Base-by-base conservation (phyloP, 2,329 filamentous ascomycete species). In the Trichoderma breve region DNA sequence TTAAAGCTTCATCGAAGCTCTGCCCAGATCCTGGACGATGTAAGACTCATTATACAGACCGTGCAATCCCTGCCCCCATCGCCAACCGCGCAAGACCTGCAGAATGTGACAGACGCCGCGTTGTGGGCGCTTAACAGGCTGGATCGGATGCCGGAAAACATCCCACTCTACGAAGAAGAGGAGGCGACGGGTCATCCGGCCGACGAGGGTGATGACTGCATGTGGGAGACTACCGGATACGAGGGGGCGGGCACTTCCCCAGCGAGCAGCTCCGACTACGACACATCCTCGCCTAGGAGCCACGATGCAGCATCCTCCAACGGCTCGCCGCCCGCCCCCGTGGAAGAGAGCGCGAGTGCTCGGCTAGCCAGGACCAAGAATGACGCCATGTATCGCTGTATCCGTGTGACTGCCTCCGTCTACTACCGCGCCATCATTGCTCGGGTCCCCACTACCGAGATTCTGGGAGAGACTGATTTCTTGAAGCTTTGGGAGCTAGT, bases 1-100 rank as follows among this genome's bases (percentile, higher is more conserved):
- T 77, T 86, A 2, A 78, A 80, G n/a, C 78, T 88, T n/a, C 84
- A 86, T 65, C 78, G 80, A 1, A 79, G 80, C 65, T 85, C 84
- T 1, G 85, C 86, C 5, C 80, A 82, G 15, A 85, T 88, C 66
- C 82, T 88, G 3, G 86, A 88, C 69, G 83, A 86, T 63, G 83
- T 87, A 77, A 82, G 86, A 5, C 83, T 83, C 26, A 78, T 88
- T 1, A 79, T 87, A n/a, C 76, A 80, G 14, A 77, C 82, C 3
- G 82, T 87, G 0, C 73, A 86, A 6, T 76, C 80, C 1, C 77
- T 86, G n/a, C 81, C 84, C 0, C 72, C 75, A 2, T 60, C 78
- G 0, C 76, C 84, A 3, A 79, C 81, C 0, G 36, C 74, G 0
- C 81, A 81, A 28, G 80, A 85, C 34, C 75, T 84, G 3, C 76